These are phyloP conservation scores for Tilletia setariae DNA, from an alignment of 1,284 basidiomycete species.

Conservation along the genomic window DNA sequence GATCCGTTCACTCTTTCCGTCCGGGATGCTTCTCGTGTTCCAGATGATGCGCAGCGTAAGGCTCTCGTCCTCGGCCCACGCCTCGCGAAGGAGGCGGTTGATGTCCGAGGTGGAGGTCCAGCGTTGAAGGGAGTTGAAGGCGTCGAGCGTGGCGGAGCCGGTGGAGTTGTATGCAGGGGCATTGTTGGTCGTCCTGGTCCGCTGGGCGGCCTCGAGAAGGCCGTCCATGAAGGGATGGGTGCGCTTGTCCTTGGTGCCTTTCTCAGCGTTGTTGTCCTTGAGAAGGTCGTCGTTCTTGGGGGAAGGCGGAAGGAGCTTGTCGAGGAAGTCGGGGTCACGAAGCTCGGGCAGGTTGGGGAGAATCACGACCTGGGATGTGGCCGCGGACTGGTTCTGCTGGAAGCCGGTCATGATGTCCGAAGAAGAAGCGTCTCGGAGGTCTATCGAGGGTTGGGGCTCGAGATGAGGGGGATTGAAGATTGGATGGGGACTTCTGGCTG, in stretches of 20 bases:
- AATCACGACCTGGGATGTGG: background rate
- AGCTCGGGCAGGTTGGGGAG: slow-evolving; percentile 2
- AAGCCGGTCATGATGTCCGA: background rate
- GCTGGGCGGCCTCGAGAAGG: background rate
- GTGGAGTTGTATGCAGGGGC: background rate
- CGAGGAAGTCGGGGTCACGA: background rate
- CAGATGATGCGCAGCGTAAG: slow-evolving; percentile 65
- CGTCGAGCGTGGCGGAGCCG: background rate
- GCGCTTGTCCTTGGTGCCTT: background rate
- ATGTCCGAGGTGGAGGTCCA: slow-evolving; percentile 76
- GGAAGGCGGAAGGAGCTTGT: background rate
- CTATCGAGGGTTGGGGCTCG: too few species aligned
- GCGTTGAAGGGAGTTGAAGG: slow-evolving; percentile 71
- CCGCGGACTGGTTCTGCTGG: background rate
- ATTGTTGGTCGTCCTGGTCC: background rate
- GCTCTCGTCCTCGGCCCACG: slow-evolving; percentile 62
- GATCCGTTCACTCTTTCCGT: slow-evolving; percentile 61
- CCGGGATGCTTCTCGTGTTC: slow-evolving; percentile 65
- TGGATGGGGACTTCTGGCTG: too few species aligned
- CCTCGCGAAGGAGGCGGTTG: slow-evolving; percentile 67
- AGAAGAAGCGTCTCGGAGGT: too few species aligned
- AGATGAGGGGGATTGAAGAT: too few species aligned
- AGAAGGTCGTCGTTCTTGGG: background rate
- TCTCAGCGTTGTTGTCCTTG: background rate
- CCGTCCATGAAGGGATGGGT: slow-evolving; percentile 12